Base-by-base conservation (phyloP, 139 green algal genomes). In the Chlorella vulgaris region DNA sequence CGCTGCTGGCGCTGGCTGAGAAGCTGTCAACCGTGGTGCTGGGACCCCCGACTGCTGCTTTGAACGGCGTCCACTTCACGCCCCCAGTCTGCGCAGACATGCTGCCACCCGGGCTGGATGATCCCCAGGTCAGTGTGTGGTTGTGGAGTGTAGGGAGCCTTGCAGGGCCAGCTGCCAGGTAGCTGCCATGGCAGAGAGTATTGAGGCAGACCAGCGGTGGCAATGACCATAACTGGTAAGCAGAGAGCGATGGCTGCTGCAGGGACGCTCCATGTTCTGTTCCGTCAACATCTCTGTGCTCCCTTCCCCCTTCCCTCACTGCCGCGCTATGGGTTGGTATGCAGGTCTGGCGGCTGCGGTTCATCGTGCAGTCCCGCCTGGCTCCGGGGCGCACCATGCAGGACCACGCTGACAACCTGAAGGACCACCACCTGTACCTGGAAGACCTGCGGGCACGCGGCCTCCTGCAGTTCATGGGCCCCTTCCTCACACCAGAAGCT, bases 381-480 rank as follows among this genome's bases (percentile, higher is more conserved):
- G 68, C 68, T 26, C 42, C 68, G 21, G 68, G 67, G 6, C 42
- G 42, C 68, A 76, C 68, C 4, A 76, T 76, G 68, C 24, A 36
- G 8, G 68, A 76, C 68, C 68, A 66, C 31, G 70, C 47, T 2
- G 42, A 31, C 70, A 61, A 78, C 47, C 70, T 78, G 70, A 55
- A 22, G 28, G 70, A 78, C 40, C 70, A 78, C 50, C 47, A 65
- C 47, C 47, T 31, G 19, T 66, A 33, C 70, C 50, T 78, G 50
- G 10, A n/a, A 33, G 47, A n/a, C 43, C 69, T 76, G 47, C 69
- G 51, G 31, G 31, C 26, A 7, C 67, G n/a, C 22, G 67, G 67
- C 39, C 39, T 74, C 31, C 67, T 74, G 39, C 38, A 55, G 38
- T 74, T 74, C 67, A 74, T 76, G 68, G 68, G 68, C 26, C 68